Base-by-base conservation (phyloP, 768 basidiomycete genomes). In the Gymnopilus dilepis region DNA sequence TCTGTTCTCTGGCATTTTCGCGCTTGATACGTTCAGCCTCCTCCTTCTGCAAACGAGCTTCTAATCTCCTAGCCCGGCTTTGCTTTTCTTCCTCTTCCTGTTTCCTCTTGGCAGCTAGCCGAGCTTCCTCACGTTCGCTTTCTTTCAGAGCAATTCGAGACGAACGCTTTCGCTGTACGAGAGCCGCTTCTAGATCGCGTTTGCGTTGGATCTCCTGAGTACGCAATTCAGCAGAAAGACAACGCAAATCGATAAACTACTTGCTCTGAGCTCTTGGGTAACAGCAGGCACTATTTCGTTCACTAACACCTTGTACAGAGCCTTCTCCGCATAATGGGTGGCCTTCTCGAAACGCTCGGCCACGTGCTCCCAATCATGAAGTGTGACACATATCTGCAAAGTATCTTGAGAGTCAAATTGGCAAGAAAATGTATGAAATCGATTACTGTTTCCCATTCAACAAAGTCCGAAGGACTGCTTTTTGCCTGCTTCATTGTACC, bases 381-480 rank as follows among this genome's bases (percentile, higher is more conserved):
- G 80, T 15, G 90, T 91, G 6, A 89, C 85, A 68, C 93, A 95
- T 64, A 96, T 86, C 94, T 96, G 63, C 15, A 56, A 15, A 12
- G 21, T 47, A 31, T 61, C 38, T 54, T 12, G 54, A 48, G 45
- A n/a, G 13, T 5, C 52, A 22, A 0, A 53, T 42, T 17, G 6
- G 26, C 21, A n/a, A 11, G 21, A 21, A 42, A 31, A 26, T 54
- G 52, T 31, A 21, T 56, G 53, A 40, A 54, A 33, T 30, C 43
- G 78, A 86, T 68, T 61, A 94, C 95, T 68, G 91, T 91, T 78
- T 97, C 93, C 95, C 96, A 98, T 74, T 97, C 95, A 40, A 93
- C 73, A 67, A 92, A 92, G 50, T 82, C 83, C 1, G 78, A 77
- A 4, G 81, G 82, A 21, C 75, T 56, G 8, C 64, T 68, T n/a